Evolutionary conservation across 768 basidiomycete species (phyloP).

Genomic region (Amanita rubescens): DNA sequence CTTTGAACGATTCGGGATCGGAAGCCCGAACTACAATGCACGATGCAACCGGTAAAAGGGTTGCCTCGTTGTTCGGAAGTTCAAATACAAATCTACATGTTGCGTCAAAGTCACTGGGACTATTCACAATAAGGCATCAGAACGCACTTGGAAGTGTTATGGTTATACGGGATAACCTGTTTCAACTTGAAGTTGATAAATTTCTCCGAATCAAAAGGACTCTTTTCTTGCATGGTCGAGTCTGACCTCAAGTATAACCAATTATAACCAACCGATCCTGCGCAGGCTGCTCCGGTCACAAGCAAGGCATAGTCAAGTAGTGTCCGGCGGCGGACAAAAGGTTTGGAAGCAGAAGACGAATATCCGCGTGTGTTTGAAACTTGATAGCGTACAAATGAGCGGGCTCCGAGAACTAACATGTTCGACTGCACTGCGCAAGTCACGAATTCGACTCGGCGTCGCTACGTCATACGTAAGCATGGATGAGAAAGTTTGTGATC

Average conservation of each 20-base stretch:
- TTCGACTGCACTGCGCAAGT: too few species aligned
- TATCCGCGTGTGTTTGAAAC: conserved; percentile 15
- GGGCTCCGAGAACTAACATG: conserved; percentile 40
- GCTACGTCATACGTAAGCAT: conserved; percentile 1
- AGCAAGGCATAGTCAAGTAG: conserved; percentile 39
- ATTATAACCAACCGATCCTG: conserved; percentile 36
- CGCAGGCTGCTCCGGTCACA: conserved; percentile 41
- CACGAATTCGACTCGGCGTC: too few species aligned
- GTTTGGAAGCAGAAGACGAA: conserved; percentile 31
- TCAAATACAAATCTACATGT: conserved; percentile 64
- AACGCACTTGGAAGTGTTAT: conserved; percentile 77
- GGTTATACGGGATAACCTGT: conserved; percentile 81
- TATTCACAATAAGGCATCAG: background rate
- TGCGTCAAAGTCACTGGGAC: background rate
- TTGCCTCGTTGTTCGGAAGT: conserved; percentile 69
- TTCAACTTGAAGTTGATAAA: conserved; percentile 80
- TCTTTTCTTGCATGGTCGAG: conserved; percentile 43
- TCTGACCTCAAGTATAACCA: conserved; percentile 37
- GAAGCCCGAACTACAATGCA: conserved; percentile 74
- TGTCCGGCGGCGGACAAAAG: conserved; percentile 4
- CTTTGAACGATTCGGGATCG: conserved; percentile 53
- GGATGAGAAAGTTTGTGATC: background rate
- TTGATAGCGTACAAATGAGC: conserved; percentile 31
- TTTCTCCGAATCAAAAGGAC: conserved; percentile 67
- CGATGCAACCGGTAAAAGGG: conserved; percentile 72